Evolutionary conservation across 257 asterid species (phyloP).

Genomic region (Anisodus tanguticus): DNA sequence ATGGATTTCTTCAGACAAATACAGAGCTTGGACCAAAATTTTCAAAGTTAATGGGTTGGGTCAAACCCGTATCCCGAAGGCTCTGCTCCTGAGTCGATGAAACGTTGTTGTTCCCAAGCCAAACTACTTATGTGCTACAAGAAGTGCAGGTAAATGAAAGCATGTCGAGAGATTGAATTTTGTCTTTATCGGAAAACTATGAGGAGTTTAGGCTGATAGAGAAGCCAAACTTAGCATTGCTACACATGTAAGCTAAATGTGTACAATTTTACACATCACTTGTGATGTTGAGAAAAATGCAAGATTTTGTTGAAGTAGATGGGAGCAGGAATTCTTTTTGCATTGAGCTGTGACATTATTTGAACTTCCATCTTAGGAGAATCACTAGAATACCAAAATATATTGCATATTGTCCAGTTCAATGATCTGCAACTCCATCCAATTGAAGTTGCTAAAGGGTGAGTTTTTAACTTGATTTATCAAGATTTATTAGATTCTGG

Average conservation of each 20-base stretch:
- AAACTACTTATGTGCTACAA: conserved; percentile 45
- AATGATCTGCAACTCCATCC: not conserved
- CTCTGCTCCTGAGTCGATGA: too few relatives aligned
- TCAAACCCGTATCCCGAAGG: too few relatives aligned
- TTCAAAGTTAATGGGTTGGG: too few relatives aligned
- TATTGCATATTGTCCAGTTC: not conserved
- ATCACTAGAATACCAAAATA: too few relatives aligned
- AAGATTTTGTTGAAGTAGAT: too few relatives aligned
- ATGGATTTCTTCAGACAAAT: conserved; percentile 31
- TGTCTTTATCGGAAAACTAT: conserved; percentile 50
- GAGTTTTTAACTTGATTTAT: not conserved
- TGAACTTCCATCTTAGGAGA: too few relatives aligned
- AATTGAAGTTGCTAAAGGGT: not conserved
- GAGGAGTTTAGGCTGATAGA: conserved; percentile 76
- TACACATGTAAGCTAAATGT: not conserved
- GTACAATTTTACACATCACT: not conserved
- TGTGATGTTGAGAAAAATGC: too few relatives aligned
- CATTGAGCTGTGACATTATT: too few relatives aligned
- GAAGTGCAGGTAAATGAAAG: conserved; percentile 52
- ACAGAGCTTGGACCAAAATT: too few relatives aligned
- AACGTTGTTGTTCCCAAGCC: conserved; percentile 42
- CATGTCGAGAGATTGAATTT: conserved; percentile 46
- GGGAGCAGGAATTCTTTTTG: too few relatives aligned
- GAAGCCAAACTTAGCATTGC: conserved; percentile 45
- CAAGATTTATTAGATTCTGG: not conserved